Percentiles rank a stretch among this genome's conserved stretches.
phyloP scores from a whole-genome alignment of 345 rosid genomes.

The Eucalyptus pauciflora region DNA sequence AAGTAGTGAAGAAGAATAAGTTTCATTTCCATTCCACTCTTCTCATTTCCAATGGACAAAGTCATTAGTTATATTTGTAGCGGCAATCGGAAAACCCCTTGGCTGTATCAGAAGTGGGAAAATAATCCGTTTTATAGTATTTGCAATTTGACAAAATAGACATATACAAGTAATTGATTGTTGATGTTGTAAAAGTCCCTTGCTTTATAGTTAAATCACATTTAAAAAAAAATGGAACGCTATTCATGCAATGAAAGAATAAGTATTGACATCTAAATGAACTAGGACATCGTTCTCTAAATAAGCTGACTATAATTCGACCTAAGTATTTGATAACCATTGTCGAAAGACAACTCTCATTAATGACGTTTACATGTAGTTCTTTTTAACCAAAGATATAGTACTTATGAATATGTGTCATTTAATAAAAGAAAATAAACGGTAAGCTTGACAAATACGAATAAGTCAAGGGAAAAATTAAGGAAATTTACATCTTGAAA shows the following conservation, averaged over 20 bases:
- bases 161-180: background rate
- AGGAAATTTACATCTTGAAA: background rate
- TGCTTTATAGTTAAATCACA: conserved; percentile 31
- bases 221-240: background rate
- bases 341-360: background rate
- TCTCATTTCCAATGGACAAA: background rate
- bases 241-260: background rate
- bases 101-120: background rate
- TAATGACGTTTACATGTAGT: background rate
- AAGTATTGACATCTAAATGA: background rate
- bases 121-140: background rate
- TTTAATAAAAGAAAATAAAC: background rate
- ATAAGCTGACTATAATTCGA: background rate
- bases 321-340: background rate
- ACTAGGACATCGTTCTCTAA: background rate
- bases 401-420: background rate
- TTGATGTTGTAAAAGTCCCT: background rate
- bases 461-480: background rate
- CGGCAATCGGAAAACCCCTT: background rate
- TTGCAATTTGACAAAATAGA: background rate
- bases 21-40: background rate
- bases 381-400: background rate
- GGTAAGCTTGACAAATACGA: background rate
- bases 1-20: background rate
- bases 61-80: background rate